Evolutionary conservation across 1,139 yeast genomes (phyloP), one percentile per base, ranked within the genome.

Genomic region (Geotrichum carabidarum): DNA sequence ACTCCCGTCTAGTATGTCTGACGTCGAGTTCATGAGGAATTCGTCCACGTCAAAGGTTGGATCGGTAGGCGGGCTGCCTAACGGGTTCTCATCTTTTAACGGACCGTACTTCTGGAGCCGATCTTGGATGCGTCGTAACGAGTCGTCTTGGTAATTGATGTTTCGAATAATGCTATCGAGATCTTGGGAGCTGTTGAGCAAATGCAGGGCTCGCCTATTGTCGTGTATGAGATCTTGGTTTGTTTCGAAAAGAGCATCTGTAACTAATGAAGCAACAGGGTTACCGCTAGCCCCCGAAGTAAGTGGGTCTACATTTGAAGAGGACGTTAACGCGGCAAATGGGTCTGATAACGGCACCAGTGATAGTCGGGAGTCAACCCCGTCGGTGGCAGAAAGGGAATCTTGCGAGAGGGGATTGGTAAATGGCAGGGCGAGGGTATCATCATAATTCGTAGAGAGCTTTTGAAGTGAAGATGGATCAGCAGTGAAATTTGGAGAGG

Each of bases 121-220:
- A 41, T 71, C 71, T 54, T 70, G 70, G 6, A 71, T 69, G 41
- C 61, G 65, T 55, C 69, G 69, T 27, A 71, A 58, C 4, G 70
- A 63, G 36, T 56, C 57, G 27, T 68, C 72, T 47, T 71, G 71
- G 30, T 60, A 49, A 11, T 65, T 68, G 31, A 71, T 53, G 32
- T 44, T 52, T 12, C 48, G 50, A 8, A 54, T 45, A 32, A 56
- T 53, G 22, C 49, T 41, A n/a, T 56, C 56, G 8, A 56, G 35
- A 12, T 45, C 54, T 9, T 51, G 44, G n/a, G 51, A 43, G 32
- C 46, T 57, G 15, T 65, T 65, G 12, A 59, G 56, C 14, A 65
- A 42, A 8, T 48, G 52, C 30, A 48, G 40, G 9, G 50, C 52
- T 6, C 52, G 48, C 14, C 18, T 36, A 35, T 53, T 44, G 41